Evolutionary conservation across 129 eudicot genomes (phyloP), one percentile per base, ranked within the genome.

Genomic region (Sambucus nigra): DNA sequence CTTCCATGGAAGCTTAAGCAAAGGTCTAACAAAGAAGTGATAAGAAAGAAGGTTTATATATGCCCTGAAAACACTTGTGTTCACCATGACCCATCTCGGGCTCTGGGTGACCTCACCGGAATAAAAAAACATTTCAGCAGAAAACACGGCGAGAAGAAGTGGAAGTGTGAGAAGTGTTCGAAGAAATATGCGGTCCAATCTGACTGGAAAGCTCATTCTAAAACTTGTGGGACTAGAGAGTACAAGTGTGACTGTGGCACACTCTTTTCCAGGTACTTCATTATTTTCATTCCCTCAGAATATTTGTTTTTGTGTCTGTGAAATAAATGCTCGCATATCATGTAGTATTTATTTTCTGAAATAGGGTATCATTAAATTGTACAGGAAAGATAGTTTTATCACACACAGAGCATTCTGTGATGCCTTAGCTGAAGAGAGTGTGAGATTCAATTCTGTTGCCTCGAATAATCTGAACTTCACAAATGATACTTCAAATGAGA

Each of bases 211-310:
- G 97, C 97, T 59, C 97, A 88, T 71, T 74, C 97, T 47, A 88
- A 88, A 69, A 88, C 97, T n/a, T 88, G 97, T 69, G 97, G 97
- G 31, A 84, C 97, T 25, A 80, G 97, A 63, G 97, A 88, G 93
- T 88, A 88, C 60, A 88, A 88, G 51, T 88, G 97, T 72, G 97
- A 88, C 78, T 88, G 97, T 73, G 97, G 97, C 55, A 88, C 97
- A 40, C 94, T 88, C 28, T 88, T 88, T 67, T 88, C 95, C 92
- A 84, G 94, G 95, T 88, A 56, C 14, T 59, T 53, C 32, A 33
- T 69, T 63, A 42, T 44, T 22, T 51, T 31, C 50, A n/a, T n/a
- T 39, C 32, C 38, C 62, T 48, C 6, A 33, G 55, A 58, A 69
- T 49, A 62, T 51, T 47, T 41, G 52, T 51, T 66, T 49, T 60